Conservation (phyloP, 2,329 filamentous ascomycete species). For the Endothia cerciana region DNA sequence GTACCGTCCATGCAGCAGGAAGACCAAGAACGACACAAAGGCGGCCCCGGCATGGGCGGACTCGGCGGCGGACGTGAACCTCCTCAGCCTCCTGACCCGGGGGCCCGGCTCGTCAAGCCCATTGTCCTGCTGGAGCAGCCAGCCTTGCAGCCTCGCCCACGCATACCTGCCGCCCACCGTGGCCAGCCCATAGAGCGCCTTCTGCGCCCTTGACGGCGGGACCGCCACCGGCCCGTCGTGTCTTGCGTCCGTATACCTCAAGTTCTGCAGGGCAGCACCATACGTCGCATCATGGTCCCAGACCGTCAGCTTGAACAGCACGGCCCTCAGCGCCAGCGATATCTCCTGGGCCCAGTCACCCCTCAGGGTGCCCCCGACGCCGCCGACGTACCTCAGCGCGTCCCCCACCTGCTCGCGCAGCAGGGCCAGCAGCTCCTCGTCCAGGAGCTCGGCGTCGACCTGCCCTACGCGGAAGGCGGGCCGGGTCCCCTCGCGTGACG, state of each 20-base stretch:
- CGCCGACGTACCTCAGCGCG: conserved; percentile 71
- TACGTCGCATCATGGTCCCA: conserved; percentile 98
- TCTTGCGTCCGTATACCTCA: conserved; percentile 86
- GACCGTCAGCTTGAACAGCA: conserved; percentile 91
- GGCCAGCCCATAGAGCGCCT: conserved; percentile 78
- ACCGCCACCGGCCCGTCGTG: conserved; percentile 63
- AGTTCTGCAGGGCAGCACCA: conserved; percentile 87
- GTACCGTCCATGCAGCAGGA: conserved; percentile 88
- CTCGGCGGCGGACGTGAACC: conserved; percentile 69
- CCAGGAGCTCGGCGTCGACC: conserved; percentile 91
- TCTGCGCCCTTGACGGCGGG: conserved; percentile 80
- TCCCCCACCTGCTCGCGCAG: conserved; percentile 86
- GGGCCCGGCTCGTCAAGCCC: conserved; percentile 68
- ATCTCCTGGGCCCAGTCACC: conserved; percentile 92
- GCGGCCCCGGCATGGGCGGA: conserved; percentile 81
- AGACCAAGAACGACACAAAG: conserved; percentile 85
- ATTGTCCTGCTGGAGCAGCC: conserved; percentile 76
- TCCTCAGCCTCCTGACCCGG: conserved; percentile 60
- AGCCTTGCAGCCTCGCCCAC: conserved; percentile 91
- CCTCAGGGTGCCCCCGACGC: conserved; percentile 59
- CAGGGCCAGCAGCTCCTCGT: conserved; percentile 88
- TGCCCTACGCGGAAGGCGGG: conserved; percentile 93
- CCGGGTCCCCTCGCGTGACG: conserved; percentile 75
- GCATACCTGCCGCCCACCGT: conserved; percentile 88
- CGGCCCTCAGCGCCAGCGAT: conserved; percentile 71